These are phyloP conservation scores for Cercospora sp. DNA, from an alignment of 2,329 filamentous ascomycete genomes.

Conservation along the genomic window DNA sequence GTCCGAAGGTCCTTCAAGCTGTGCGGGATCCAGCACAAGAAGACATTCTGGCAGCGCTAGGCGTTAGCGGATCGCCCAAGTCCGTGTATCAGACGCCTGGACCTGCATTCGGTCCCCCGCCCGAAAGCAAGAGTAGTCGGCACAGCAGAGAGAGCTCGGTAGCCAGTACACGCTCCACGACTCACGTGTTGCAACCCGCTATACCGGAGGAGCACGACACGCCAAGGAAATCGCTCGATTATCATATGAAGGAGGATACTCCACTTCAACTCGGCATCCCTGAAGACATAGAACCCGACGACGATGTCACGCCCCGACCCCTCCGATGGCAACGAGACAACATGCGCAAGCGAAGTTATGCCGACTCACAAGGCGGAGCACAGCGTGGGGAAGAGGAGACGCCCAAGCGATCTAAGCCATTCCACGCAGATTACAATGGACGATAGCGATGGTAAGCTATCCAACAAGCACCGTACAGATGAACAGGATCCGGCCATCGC, in stretches of 20 bases:
- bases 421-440: neutral
- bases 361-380: slow-evolving; percentile 22
- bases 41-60: slow-evolving; percentile 40
- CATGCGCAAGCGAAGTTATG: slow-evolving; percentile 28
- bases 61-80: slow-evolving; percentile 43
- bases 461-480: neutral
- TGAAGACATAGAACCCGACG: slow-evolving; percentile 24
- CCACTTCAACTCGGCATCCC: slow-evolving; percentile 4
- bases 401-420: slow-evolving; percentile 24
- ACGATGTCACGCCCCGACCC: slow-evolving; percentile 25
- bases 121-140: slow-evolving; percentile 10
- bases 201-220: slow-evolving; percentile 8
- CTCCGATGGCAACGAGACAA: slow-evolving; percentile 15
- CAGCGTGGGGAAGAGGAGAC: slow-evolving; percentile 26
- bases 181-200: neutral
- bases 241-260: neutral
- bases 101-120: slow-evolving; percentile 39
- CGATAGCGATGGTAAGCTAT: neutral
- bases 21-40: slow-evolving; percentile 38
- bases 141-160: slow-evolving; percentile 26
- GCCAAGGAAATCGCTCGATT: neutral
- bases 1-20: slow-evolving; percentile 32
- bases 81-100: slow-evolving; percentile 42
- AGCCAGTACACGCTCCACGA: slow-evolving; percentile 12
- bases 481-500: neutral